Evolutionary conservation across 2,329 filamentous ascomycete genomes (phyloP), one percentile per base, ranked within the genome.

Genomic region (Fusarium compactum): DNA sequence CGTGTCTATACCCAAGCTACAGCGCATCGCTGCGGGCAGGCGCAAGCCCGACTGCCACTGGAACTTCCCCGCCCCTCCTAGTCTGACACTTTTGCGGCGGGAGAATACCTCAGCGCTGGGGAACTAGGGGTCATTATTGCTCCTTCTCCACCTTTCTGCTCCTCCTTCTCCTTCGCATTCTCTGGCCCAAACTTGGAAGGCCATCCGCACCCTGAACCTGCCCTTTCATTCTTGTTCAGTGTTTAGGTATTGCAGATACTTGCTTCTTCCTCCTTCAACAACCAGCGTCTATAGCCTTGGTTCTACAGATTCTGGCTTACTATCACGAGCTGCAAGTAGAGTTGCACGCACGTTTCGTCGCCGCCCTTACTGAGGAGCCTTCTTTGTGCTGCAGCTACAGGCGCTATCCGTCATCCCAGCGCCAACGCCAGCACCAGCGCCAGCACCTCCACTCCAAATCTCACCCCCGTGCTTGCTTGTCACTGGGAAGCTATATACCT

Each of bases 81-180:
- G 53, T 67, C 68, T 65, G 53, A 68, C 51, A 68, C 66, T 58
- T 62, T 56, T 65, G 43, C 46, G 59, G 65, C 44, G 20, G 53
- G 53, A 69, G 55, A 66, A 62, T 62, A 56, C 62, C 53, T 65
- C 53, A 69, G 67, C 27, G 30, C 68, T 64, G 32, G 67, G 38
- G 58, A 56, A 66, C 58, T 57, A 62, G 67, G 67, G 67, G 66
- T 53, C 63, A 63, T 50, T 55, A 63, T 43, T 53, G 58, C 58
- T 75, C 64, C 69, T 76, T 72, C 74, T 59, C 74, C 74, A 76
- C 74, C 70, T 51, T 71, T 74, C 60, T 67, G 70, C 62, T 66
- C 62, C 67, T 64, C 48, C 54, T 62, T 65, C 70, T 65, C 68
- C 67, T 73, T 62, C 65, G 53, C 57, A 62, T 61, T 60, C 54